Percentiles rank a stretch among this genome's conserved stretches.
Evolutionary conservation across 2,329 filamentous ascomycete species (phyloP).

Genomic region (Pseudogymnoascus sp.): DNA sequence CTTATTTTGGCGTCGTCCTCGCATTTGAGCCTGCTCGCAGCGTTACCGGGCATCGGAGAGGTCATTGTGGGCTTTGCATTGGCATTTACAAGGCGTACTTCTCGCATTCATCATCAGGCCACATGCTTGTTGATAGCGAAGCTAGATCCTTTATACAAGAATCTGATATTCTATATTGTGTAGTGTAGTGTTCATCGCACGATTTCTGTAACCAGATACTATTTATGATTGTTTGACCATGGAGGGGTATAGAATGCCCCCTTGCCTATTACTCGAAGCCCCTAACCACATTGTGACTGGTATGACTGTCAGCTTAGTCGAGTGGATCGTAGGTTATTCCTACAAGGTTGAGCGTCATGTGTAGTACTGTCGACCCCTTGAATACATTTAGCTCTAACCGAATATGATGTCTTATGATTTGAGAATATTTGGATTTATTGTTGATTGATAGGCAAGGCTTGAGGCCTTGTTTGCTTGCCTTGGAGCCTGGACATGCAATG

Average conservation of each 20-base stretch:
- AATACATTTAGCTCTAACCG: neutral
- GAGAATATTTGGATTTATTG: neutral
- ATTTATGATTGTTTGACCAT: constrained; percentile 6
- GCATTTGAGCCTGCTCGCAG: constrained; percentile 11
- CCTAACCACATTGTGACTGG: neutral
- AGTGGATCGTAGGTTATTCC: neutral
- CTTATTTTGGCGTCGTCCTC: constrained; percentile 11
- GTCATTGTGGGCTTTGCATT: constrained; percentile 11
- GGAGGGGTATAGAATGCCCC: neutral
- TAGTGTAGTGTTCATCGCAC: neutral
- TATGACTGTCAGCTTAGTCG: neutral
- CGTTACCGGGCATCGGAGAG: constrained; percentile 7
- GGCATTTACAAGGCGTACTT: constrained; percentile 12
- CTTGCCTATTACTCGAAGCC: neutral
- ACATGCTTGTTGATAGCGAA: constrained; percentile 10
- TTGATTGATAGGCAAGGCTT: neutral
- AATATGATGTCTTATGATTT: neutral
- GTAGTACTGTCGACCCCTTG: neutral
- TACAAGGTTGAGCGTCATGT: neutral
- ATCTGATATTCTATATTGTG: constrained; percentile 8
- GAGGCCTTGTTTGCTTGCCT: neutral
- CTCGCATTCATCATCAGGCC: constrained; percentile 8
- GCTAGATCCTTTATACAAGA: constrained; percentile 12
- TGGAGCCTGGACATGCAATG: neutral
- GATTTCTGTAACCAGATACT: neutral